Conservation (phyloP, 805 yeast genomes). For the Wickerhamiella galacta region DNA sequence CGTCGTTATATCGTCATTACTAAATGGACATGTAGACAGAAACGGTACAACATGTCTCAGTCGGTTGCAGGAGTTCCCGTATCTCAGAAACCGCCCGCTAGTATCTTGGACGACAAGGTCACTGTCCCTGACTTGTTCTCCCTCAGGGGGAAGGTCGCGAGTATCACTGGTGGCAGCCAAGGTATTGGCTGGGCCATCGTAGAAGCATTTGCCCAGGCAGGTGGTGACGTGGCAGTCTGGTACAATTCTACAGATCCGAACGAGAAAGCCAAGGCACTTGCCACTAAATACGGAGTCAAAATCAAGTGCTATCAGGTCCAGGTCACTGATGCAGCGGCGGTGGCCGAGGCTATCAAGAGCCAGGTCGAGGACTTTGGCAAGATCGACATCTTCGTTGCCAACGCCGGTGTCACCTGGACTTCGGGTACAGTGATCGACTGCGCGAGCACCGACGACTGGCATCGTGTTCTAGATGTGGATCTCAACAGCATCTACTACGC, state of each 20-base stretch:
- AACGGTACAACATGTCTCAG: conserved; percentile 9
- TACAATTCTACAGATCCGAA: conserved; percentile 47
- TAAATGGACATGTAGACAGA: background rate
- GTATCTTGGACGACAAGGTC: conserved; percentile 9
- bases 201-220: conserved; percentile 71
- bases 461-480: conserved; percentile 55
- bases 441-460: conserved; percentile 44
- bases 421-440: conserved; percentile 39
- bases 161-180: conserved; percentile 69
- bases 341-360: conserved; percentile 32
- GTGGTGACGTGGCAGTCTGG: conserved; percentile 67
- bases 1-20: background rate
- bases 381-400: conserved; percentile 72
- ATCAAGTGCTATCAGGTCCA: conserved; percentile 50
- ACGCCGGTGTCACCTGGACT: conserved; percentile 79
- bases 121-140: conserved; percentile 54
- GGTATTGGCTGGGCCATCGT: conserved; percentile 78
- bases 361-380: conserved; percentile 57
- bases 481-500: conserved; percentile 68
- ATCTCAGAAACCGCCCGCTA: conserved; percentile 14
- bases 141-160: conserved; percentile 66
- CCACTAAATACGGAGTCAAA: conserved; percentile 41
- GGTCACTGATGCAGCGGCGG: conserved; percentile 33
- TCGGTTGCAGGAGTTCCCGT: conserved; percentile 13
- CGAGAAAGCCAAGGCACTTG: conserved; percentile 39